Evolutionary conservation across 305 asterid genomes (phyloP).

Genomic region (Fraxinus floribunda): DNA sequence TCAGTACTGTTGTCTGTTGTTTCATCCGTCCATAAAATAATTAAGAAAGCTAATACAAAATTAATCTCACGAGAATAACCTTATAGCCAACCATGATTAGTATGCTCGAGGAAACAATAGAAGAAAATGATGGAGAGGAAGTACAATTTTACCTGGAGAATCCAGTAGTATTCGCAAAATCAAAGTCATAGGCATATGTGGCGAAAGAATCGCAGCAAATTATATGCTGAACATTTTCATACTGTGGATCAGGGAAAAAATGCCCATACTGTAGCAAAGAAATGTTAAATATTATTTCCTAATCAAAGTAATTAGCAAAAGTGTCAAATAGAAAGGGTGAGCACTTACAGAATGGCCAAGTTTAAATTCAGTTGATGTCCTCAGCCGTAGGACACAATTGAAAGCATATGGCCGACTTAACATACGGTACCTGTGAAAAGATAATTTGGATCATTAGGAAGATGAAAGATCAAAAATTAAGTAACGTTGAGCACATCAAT

Average conservation of each 20-base stretch:
- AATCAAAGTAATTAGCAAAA: slow-evolving; percentile 15
- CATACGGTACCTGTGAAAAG: slow-evolving; percentile 87
- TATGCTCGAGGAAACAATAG: slow-evolving; percentile 20
- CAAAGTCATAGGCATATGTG: slow-evolving; percentile 94
- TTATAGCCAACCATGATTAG: slow-evolving; percentile 21
- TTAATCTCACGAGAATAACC: slow-evolving; percentile 7
- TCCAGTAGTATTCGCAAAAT: slow-evolving; percentile 66
- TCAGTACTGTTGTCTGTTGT: slow-evolving; percentile 2
- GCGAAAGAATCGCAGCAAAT: slow-evolving; percentile 95
- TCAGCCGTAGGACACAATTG: slow-evolving; percentile 83
- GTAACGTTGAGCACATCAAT: neutral
- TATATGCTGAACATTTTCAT: slow-evolving; percentile 92
- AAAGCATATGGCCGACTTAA: slow-evolving; percentile 91
- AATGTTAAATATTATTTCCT: slow-evolving; percentile 32
- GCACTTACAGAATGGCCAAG: slow-evolving; percentile 74
- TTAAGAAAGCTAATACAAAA: neutral
- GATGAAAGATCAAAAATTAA: slow-evolving; percentile 17
- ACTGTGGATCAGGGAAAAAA: slow-evolving; percentile 96
- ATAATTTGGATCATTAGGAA: slow-evolving; percentile 32
- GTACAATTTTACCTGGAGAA: slow-evolving; percentile 67
- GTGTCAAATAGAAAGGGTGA: slow-evolving; percentile 16
- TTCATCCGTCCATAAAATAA: slow-evolving; percentile 5
- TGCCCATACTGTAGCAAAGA: slow-evolving; percentile 84
- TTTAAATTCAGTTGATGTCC: slow-evolving; percentile 92
- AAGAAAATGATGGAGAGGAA: neutral